Evolutionary conservation across 176 grass and related monocot genomes (phyloP).

Genomic region (Carex littledalei): DNA sequence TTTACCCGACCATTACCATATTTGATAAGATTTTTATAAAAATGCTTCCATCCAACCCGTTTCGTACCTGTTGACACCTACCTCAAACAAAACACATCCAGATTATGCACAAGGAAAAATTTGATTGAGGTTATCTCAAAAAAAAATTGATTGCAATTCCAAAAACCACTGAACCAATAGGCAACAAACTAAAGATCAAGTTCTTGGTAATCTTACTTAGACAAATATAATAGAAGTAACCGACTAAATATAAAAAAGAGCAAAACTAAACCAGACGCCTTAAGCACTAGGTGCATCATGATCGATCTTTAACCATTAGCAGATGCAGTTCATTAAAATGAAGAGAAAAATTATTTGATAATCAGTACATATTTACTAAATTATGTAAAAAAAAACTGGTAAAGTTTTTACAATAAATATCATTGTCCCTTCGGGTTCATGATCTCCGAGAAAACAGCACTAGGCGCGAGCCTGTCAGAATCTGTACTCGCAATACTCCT

Average conservation of each 20-base stretch:
- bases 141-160: not conserved
- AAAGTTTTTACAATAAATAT: slow-evolving; percentile 7
- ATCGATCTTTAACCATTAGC: not conserved
- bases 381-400: not conserved
- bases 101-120: not conserved
- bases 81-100: not conserved
- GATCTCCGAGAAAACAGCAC: slow-evolving; percentile 38
- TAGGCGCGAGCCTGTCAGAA: not conserved
- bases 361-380: not conserved
- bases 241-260: not conserved
- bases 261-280: not conserved
- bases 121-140: not conserved
- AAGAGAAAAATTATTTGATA: not conserved
- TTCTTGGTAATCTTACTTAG: not conserved
- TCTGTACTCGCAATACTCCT: not conserved
- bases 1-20: too few species aligned
- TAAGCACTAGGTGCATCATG: not conserved
- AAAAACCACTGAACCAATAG: not conserved
- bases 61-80: too few species aligned
- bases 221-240: not conserved
- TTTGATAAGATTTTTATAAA: too few species aligned
- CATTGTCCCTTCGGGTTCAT: slow-evolving; percentile 51
- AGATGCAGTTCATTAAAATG: not conserved
- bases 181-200: not conserved
- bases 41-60: too few species aligned